Percentiles rank a stretch among this genome's conserved stretches.
These are phyloP conservation scores for Avena eriantha DNA, from an alignment of 176 grass and related monocot genomes.

Conservation along the genomic window DNA sequence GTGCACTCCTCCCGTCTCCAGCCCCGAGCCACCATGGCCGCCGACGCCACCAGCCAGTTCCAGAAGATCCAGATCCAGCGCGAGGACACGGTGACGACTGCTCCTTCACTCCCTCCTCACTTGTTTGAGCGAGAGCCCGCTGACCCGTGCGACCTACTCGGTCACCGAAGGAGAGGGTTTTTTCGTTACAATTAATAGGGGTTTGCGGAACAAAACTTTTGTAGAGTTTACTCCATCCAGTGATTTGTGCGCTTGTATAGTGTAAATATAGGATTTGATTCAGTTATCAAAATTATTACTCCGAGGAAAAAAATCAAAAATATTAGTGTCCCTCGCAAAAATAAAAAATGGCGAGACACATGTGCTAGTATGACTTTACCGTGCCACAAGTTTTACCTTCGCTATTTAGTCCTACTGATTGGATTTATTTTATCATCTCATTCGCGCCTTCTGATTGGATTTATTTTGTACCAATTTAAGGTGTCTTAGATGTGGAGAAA, in stretches of 20 bases:
- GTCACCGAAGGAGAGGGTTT: neutral
- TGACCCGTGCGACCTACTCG: neutral
- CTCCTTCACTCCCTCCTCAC: neutral
- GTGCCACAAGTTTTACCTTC: neutral
- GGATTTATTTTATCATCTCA: neutral
- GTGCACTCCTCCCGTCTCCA: slow-evolving; percentile 18
- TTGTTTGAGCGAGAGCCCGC: neutral
- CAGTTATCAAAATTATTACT: neutral
- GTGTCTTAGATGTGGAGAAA: neutral
- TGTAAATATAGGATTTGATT: neutral
- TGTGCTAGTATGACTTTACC: neutral
- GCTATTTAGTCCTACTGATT: neutral
- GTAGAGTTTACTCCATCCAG: neutral
- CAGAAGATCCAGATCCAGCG: slow-evolving; percentile 89
- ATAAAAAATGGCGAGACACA: too few species aligned
- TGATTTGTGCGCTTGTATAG: neutral
- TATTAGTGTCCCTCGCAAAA: neutral
- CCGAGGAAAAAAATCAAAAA: neutral
- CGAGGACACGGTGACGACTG: slow-evolving; percentile 60
- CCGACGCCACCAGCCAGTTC: slow-evolving; percentile 51
- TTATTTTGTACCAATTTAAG: neutral
- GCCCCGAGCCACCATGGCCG: slow-evolving; percentile 53
- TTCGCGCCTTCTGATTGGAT: too few species aligned
- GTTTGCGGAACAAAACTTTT: neutral
- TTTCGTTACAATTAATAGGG: neutral